These are phyloP conservation scores for Ogataea trehaloabstinens DNA, from an alignment of 805 yeast genomes.

Conservation along the genomic window DNA sequence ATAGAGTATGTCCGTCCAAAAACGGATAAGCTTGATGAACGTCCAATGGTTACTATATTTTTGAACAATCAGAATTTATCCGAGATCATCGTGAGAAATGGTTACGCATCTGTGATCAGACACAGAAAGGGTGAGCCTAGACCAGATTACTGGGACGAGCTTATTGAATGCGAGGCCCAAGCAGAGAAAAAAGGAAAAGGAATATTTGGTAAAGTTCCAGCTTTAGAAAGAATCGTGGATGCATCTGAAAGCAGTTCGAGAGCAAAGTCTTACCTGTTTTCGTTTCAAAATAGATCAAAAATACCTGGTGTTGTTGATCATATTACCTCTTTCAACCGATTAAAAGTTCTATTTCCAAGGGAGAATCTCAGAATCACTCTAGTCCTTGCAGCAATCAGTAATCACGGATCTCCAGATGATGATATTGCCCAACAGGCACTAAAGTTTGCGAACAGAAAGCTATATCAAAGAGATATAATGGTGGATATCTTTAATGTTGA, in stretches of 20 bases:
- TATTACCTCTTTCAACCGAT: constrained; percentile 65
- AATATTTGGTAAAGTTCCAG: constrained; percentile 57
- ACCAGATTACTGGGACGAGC: constrained; percentile 73
- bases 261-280: constrained; percentile 71
- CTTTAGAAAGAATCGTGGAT: constrained; percentile 64
- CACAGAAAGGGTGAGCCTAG: constrained; percentile 73
- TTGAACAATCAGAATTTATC: constrained; percentile 55
- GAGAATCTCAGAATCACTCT: constrained; percentile 69
- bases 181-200: constrained; percentile 61
- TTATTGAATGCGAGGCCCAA: constrained; percentile 64
- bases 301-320: constrained; percentile 72
- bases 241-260: constrained; percentile 73
- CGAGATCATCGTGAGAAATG: constrained; percentile 56
- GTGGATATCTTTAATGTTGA: constrained; percentile 69
- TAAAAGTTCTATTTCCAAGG: constrained; percentile 63
- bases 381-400: constrained; percentile 71
- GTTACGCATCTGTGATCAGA: constrained; percentile 74
- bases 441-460: constrained; percentile 49
- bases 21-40: constrained; percentile 59
- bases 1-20: constrained; percentile 66
- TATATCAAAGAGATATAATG: constrained; percentile 71
- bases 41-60: constrained; percentile 61
- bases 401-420: constrained; percentile 34
- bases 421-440: constrained; percentile 48
- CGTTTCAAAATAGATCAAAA: constrained; percentile 62